Evolutionary conservation across 495 filamentous ascomycete genomes (phyloP).

Genomic region (Xylaria grammica): DNA sequence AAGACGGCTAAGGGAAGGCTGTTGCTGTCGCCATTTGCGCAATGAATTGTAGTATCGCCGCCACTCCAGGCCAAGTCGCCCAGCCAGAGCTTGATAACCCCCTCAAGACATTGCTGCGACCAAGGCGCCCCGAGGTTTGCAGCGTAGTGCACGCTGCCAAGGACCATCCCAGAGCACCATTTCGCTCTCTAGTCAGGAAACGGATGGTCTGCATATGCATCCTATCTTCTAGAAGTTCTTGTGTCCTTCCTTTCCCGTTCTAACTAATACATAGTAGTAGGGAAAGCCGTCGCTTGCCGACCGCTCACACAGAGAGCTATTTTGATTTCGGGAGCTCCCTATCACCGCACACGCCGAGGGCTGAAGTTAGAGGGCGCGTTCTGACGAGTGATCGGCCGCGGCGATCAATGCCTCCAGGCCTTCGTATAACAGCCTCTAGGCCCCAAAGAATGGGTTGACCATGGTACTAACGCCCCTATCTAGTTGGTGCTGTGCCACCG

Average conservation of each 20-base stretch:
- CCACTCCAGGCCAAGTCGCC: conserved; percentile 5
- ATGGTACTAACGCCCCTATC: neutral
- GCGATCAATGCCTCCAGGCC: neutral
- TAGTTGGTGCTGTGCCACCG: too few species aligned
- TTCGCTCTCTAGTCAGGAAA: neutral
- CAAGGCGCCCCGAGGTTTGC: neutral
- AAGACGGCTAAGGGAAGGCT: conserved; percentile 4
- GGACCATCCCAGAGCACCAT: neutral
- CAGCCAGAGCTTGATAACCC: conserved; percentile 20
- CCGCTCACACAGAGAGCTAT: neutral
- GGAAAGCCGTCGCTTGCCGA: neutral
- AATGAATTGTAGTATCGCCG: conserved; percentile 9
- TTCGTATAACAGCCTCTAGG: conserved; percentile 1
- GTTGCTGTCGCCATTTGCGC: neutral
- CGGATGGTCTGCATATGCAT: neutral
- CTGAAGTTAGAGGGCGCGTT: too few species aligned
- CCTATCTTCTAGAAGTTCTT: conserved; percentile 17
- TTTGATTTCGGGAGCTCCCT: neutral
- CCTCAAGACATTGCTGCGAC: conserved; percentile 8
- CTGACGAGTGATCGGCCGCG: neutral
- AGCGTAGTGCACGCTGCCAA: conserved; percentile 4
- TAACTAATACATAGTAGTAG: neutral
- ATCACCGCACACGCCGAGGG: neutral
- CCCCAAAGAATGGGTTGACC: too few species aligned
- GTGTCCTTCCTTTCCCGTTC: conserved; percentile 7